phyloP scores from a whole-genome alignment of 2,329 filamentous ascomycete species.

The Colletotrichum cuscutae region DNA sequence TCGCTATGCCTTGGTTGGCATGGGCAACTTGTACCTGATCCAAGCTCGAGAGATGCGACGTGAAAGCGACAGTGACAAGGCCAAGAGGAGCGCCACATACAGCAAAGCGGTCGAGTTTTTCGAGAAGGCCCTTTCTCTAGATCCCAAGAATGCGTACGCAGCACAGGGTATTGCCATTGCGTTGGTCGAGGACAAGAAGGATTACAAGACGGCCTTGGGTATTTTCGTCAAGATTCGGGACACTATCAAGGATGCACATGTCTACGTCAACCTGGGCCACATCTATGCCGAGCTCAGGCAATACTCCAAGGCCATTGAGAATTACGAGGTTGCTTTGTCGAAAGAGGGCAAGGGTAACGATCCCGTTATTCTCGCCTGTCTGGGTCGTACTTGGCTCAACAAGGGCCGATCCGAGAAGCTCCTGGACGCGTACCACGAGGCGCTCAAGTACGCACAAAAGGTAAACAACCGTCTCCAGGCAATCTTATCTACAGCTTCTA shows the following conservation, averaged over 20 bases:
- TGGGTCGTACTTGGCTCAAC: slow-evolving; percentile 88
- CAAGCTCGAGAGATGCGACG: slow-evolving; percentile 94
- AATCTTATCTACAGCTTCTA: slow-evolving; percentile 32
- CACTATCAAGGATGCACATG: slow-evolving; percentile 86
- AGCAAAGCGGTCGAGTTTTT: slow-evolving; percentile 97
- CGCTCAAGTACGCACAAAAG: slow-evolving; percentile 71
- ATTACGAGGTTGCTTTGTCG: slow-evolving; percentile 86
- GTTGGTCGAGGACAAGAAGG: slow-evolving; percentile 92
- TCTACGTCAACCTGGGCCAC: slow-evolving; percentile 94
- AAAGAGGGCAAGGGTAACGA: slow-evolving; percentile 81
- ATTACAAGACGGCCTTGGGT: slow-evolving; percentile 82
- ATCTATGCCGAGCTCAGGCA: slow-evolving; percentile 92
- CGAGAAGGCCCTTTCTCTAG: slow-evolving; percentile 95
- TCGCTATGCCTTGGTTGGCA: slow-evolving; percentile 93
- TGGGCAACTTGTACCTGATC: slow-evolving; percentile 92
- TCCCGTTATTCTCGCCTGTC: slow-evolving; percentile 82
- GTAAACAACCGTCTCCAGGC: slow-evolving; percentile 47
- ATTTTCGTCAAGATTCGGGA: slow-evolving; percentile 93
- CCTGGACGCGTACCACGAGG: slow-evolving; percentile 66
- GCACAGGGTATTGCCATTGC: slow-evolving; percentile 97
- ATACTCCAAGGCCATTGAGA: slow-evolving; percentile 91
- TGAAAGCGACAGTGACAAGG: slow-evolving; percentile 88
- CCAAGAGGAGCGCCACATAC: slow-evolving; percentile 89
- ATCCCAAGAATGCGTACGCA: slow-evolving; percentile 94
- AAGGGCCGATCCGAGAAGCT: slow-evolving; percentile 75